A percentile compares a stretch with the other conserved stretches of the same genome.
These are phyloP conservation scores for Phylloporus rhodoxanthus DNA, from an alignment of 768 basidiomycete genomes.

Conservation along the genomic window DNA sequence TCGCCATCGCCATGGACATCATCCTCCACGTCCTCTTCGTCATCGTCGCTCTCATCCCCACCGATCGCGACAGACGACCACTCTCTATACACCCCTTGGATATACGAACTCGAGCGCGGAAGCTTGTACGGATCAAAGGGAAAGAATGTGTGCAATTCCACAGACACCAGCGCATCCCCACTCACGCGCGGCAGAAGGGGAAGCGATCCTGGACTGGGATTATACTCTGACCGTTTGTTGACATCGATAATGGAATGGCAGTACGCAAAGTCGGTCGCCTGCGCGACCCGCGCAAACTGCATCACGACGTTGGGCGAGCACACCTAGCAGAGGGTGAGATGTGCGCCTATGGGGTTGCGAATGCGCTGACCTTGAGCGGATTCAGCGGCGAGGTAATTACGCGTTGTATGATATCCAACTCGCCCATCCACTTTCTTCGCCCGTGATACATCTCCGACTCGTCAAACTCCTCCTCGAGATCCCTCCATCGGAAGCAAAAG, in stretches of 20 bases:
- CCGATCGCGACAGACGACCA: slow-evolving; percentile 77
- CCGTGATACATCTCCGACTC: slow-evolving; percentile 48
- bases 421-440: slow-evolving; percentile 76
- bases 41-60: slow-evolving; percentile 67
- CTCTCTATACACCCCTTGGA: slow-evolving; percentile 82
- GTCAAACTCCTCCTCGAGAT: slow-evolving; percentile 59
- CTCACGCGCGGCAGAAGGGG: slow-evolving; percentile 19
- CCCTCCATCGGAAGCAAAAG: slow-evolving; percentile 97
- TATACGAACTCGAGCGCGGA: slow-evolving; percentile 67
- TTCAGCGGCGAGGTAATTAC: slow-evolving; percentile 79
- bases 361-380: slow-evolving; percentile 56
- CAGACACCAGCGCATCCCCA: slow-evolving; percentile 38
- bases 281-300: slow-evolving; percentile 92
- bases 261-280: slow-evolving; percentile 86
- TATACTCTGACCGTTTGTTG: slow-evolving; percentile 68
- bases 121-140: slow-evolving; percentile 97
- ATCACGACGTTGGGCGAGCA: slow-evolving; percentile 87
- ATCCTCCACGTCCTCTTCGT: slow-evolving; percentile 50
- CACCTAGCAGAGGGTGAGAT: slow-evolving; percentile 41
- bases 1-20: slow-evolving; percentile 32
- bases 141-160: slow-evolving; percentile 90
- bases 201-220: slow-evolving; percentile 22
- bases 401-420: slow-evolving; percentile 71
- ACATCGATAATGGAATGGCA: slow-evolving; percentile 88
- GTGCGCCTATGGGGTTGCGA: not conserved